Conservation (phyloP, 257 asterid genomes). For the Gentiana dahurica region DNA sequence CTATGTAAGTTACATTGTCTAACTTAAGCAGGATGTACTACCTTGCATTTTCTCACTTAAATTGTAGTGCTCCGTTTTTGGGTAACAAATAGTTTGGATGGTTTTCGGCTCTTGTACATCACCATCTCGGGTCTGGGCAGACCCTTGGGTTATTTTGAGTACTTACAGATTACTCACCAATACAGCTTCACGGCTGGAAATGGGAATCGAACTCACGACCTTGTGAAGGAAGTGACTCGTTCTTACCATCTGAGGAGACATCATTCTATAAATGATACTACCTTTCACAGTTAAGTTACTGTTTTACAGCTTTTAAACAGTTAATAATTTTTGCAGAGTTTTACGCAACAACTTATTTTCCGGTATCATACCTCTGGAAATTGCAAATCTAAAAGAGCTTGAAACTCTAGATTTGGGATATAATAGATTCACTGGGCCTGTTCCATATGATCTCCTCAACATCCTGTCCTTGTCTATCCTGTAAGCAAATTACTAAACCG, state of each 20-base stretch:
- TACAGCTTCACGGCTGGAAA: no score
- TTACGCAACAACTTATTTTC: constrained; percentile 77
- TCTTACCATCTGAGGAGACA: no score
- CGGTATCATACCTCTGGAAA: constrained; percentile 61
- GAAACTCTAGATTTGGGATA: constrained; percentile 70
- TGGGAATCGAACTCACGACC: no score
- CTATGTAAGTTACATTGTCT: constrained; percentile 36
- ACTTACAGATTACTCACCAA: no score
- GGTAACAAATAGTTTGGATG: no score
- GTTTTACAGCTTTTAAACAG: neutral
- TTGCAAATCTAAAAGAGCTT: constrained; percentile 42
- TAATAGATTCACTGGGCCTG: constrained; percentile 65
- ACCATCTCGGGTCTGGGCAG: no score
- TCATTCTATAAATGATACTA: no score
- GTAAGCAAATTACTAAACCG: constrained; percentile 28
- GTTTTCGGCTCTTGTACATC: no score
- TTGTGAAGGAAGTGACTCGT: no score
- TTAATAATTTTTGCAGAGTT: constrained; percentile 31
- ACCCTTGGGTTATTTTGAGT: no score
- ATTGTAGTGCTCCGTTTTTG: neutral
- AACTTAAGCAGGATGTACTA: neutral
- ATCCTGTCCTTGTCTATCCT: no score
- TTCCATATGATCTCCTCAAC: constrained; percentile 47
- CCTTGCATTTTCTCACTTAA: neutral
- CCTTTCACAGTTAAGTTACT: no score